A percentile compares a stretch with the other conserved stretches of the same genome.
Evolutionary conservation across 2,329 filamentous ascomycete species (phyloP).

Genomic region (Phialophora macrospora): DNA sequence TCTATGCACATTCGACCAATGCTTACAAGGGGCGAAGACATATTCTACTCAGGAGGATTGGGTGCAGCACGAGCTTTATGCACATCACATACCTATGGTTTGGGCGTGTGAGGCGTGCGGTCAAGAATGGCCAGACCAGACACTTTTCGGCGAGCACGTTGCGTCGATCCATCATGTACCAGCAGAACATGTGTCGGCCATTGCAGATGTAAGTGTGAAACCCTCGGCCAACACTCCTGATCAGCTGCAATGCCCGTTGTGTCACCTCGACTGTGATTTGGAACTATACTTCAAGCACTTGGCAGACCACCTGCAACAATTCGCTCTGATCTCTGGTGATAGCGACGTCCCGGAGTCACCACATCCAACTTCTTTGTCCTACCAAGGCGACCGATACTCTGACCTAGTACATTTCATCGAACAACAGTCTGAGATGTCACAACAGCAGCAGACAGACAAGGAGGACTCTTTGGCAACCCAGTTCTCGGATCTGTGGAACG

Average conservation of each 20-base stretch:
- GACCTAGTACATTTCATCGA: neutral
- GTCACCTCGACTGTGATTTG: neutral
- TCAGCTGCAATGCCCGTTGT: neutral
- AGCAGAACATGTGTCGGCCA: neutral
- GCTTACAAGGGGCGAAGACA: neutral
- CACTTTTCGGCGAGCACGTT: neutral
- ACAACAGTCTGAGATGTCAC: neutral
- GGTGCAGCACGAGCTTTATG: slow-evolving; percentile 3
- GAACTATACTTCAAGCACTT: slow-evolving; percentile 3
- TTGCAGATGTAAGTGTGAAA: neutral
- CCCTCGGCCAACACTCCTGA: neutral
- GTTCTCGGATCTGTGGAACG: neutral
- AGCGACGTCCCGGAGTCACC: neutral
- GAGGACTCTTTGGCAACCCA: neutral
- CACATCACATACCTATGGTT: neutral
- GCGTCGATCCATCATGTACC: neutral
- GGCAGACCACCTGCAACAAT: slow-evolving; percentile 7
- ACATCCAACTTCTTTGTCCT: neutral
- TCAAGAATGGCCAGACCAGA: neutral
- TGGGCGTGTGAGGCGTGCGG: slow-evolving; percentile 4
- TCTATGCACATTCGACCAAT: slow-evolving; percentile 5
- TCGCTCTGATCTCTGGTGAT: neutral
- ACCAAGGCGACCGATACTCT: neutral
- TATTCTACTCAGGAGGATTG: neutral
- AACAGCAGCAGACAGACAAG: neutral